A percentile compares a stretch with the other conserved stretches of the same genome.
These are phyloP conservation scores for Ustilago esculenta DNA, from an alignment of 1,284 basidiomycete genomes.

Conservation along the genomic window DNA sequence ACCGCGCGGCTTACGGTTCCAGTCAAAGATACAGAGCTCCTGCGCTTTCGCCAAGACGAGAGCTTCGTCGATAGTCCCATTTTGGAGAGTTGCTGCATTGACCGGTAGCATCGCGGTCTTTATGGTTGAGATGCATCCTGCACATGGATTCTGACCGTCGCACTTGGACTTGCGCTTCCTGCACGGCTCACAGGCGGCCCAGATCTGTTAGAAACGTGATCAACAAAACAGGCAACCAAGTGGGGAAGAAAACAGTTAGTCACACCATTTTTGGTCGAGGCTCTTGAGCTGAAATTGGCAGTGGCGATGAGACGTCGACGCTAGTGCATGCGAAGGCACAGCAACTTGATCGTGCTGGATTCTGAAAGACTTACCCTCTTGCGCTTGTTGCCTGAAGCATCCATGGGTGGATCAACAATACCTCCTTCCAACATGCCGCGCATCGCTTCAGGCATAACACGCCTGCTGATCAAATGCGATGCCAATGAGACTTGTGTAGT, in stretches of 20 bases:
- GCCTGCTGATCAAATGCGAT: background rate
- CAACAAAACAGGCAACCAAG: no score
- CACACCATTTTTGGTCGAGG: no score
- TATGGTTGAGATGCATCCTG: constrained; percentile 47
- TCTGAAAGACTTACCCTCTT: constrained; percentile 33
- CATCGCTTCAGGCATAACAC: constrained; percentile 28
- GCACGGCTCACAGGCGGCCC: constrained; percentile 57
- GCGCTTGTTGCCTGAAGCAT: constrained; percentile 38
- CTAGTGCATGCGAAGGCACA: no score
- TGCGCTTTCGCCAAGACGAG: constrained; percentile 35
- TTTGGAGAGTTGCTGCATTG: constrained; percentile 28
- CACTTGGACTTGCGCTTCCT: constrained; percentile 56
- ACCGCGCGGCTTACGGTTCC: constrained; percentile 55
- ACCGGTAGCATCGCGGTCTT: constrained; percentile 40
- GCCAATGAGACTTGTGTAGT: no score
- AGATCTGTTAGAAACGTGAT: constrained; percentile 48
- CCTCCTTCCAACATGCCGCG: constrained; percentile 19
- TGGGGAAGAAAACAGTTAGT: no score
- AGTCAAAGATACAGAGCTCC: constrained; percentile 54
- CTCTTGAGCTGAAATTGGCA: no score
- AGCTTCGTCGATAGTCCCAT: constrained; percentile 24
- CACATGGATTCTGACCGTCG: constrained; percentile 51
- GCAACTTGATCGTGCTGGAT: no score
- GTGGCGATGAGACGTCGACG: no score
- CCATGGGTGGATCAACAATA: constrained; percentile 6